A percentile compares a stretch with the other conserved stretches of the same genome.
These are phyloP conservation scores for Aspergillus conjunctus DNA, from an alignment of 495 filamentous ascomycete species.

Conservation along the genomic window DNA sequence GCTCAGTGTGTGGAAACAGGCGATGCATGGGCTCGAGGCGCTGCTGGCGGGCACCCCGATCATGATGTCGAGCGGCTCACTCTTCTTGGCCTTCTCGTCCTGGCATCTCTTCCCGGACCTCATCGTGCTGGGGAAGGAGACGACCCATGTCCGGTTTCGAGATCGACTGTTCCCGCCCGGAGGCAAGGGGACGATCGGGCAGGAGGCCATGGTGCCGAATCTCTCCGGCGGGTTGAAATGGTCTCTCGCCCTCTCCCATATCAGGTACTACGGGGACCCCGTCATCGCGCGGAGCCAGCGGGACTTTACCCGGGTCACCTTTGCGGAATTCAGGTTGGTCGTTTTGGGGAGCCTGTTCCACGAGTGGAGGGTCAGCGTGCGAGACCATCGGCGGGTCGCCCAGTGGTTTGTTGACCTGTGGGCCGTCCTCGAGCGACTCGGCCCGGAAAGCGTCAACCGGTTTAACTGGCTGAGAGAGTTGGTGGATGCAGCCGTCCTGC, in stretches of 20 bases:
- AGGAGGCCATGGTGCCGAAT: constrained; percentile 1
- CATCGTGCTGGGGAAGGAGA: constrained; percentile 1
- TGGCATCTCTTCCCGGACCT: constrained; percentile 3
- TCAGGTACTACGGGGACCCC: constrained; percentile 9
- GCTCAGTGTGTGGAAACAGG: constrained; percentile 6
- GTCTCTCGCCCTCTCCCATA: constrained; percentile 5
- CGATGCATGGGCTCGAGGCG: neutral
- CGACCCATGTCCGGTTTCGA: neutral
- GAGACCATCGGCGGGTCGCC: neutral
- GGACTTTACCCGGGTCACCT: neutral
- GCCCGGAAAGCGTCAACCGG: neutral
- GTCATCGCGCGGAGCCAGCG: neutral
- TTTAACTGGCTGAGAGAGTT: neutral
- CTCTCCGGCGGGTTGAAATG: constrained; percentile 1
- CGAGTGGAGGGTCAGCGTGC: neutral
- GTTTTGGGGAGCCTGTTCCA: constrained; percentile 1
- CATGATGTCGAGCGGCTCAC: neutral
- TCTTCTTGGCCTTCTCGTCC: constrained; percentile 3
- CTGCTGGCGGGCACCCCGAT: neutral
- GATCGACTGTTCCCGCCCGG: constrained; percentile 1
- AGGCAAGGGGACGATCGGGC: neutral
- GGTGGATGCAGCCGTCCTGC: neutral
- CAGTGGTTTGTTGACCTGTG: neutral
- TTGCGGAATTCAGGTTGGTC: neutral
- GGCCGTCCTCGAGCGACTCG: neutral